Conservation (phyloP, 108 stramenopile species). For the Schizochytrium sp. region DNA sequence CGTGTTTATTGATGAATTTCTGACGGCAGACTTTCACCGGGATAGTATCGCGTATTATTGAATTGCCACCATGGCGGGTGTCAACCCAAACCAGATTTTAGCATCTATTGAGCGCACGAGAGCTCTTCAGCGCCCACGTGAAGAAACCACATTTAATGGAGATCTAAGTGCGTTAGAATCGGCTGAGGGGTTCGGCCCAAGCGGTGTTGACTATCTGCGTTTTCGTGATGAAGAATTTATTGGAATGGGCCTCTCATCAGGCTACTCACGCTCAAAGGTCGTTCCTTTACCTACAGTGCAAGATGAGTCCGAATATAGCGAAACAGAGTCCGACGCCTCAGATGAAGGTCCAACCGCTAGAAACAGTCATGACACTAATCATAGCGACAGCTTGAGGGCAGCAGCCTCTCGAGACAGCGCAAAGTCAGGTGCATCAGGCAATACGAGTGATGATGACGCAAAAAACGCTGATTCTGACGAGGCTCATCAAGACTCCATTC, state of each 20-base stretch:
- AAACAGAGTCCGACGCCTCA: background rate
- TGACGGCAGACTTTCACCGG: too few species aligned
- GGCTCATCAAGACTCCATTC: too few species aligned
- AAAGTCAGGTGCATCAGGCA: too few species aligned
- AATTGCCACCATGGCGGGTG: background rate
- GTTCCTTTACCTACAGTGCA: background rate
- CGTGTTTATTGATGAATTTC: too few species aligned
- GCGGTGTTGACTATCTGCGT: background rate
- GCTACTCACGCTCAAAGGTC: background rate
- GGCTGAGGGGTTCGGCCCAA: slow-evolving; percentile 23
- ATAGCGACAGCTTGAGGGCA: too few species aligned
- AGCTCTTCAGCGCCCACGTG: slow-evolving; percentile 1
- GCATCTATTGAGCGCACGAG: slow-evolving; percentile 30
- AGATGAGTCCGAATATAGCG: background rate
- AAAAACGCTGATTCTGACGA: too few species aligned
- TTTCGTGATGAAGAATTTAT: background rate
- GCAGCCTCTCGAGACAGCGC: too few species aligned
- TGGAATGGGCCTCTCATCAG: background rate
- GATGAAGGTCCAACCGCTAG: background rate
- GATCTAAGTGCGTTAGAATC: slow-evolving; percentile 25
- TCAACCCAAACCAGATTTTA: slow-evolving; percentile 22
- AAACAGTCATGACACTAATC: too few species aligned
- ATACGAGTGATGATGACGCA: too few species aligned
- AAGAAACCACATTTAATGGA: background rate
- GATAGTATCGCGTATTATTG: too few species aligned